Evolutionary conservation across 176 grass and related monocot genomes (phyloP), one percentile per base, ranked within the genome.

Genomic region (Juncus inflexus): DNA sequence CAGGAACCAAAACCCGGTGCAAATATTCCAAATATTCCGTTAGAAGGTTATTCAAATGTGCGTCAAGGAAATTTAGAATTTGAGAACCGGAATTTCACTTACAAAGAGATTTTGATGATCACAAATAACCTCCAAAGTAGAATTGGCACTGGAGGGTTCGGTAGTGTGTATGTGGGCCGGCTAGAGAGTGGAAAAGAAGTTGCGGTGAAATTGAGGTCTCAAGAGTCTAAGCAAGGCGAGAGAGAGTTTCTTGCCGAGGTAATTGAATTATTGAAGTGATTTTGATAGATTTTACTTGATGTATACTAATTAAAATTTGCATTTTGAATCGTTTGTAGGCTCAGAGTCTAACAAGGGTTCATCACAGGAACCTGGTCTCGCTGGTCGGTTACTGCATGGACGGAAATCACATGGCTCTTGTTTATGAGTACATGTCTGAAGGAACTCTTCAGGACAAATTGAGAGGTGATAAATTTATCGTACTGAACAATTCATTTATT

Each of bases 171-270:
- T 57, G 39, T 14, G 55, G 68, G 68, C 16, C 4, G 41, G 2
- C 28, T 72, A 47, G 50, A 40, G 59, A 37, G 59, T 43, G 51
- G 51, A 13, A 72, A 53, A 58, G 54, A 43, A 72, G 68, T 72
- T 15, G 68, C 68, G 8, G 68, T 72, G 37, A 72, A 72, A 42
- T 40, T 72, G 52, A 16, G 12, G 2, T 72, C 68, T 72, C 51
- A 39, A 58, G 2, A 37, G 15, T 72, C 68, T 12, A 14, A 9
- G 6, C 68, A 72, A 41, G 68, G 68, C 2, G 59, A 28, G 59
- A 59, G 57, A 15, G 68, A 72, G 51, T 72, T 72, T 35, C 53
- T 28, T 9, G 53, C 68, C 3, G 68, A 72, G 68, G 68, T 60
- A 19, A 19, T 4, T 60, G 3, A 12, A 1, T 72, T 11, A 9